Evolutionary conservation across 768 basidiomycete genomes (phyloP).

Genomic region (Russula sp.): DNA sequence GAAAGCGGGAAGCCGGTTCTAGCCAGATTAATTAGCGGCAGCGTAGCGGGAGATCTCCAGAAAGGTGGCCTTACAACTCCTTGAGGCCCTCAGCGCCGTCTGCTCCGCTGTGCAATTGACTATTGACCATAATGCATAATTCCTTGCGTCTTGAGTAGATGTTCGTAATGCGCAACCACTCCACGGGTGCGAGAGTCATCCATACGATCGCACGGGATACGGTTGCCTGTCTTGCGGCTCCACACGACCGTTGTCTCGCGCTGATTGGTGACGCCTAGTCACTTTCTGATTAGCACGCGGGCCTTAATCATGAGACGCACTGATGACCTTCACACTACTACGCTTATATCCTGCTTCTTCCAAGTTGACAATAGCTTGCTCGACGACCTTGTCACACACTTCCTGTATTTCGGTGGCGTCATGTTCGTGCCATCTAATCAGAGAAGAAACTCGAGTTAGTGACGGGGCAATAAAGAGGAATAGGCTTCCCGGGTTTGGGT

Average conservation of each 20-base stretch:
- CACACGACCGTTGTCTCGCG: conserved; percentile 94
- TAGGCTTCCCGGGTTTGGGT: conserved; percentile 67
- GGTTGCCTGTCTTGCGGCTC: conserved; percentile 90
- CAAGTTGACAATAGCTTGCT: conserved; percentile 63
- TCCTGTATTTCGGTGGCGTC: conserved; percentile 79
- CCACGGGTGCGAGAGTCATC: conserved; percentile 90
- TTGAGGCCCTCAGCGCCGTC: conserved; percentile 65
- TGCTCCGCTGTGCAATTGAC: conserved; percentile 65
- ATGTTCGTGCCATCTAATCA: conserved; percentile 88
- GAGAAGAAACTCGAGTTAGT: background rate
- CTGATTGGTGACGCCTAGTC: conserved; percentile 89
- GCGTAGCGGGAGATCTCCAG: background rate
- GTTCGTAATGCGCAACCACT: conserved; percentile 73
- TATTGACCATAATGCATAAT: conserved; percentile 67
- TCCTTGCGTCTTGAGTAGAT: conserved; percentile 67
- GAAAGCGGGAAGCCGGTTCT: conserved; percentile 94
- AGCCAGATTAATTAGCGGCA: conserved; percentile 18
- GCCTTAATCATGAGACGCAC: conserved; percentile 44
- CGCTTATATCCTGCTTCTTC: conserved; percentile 73
- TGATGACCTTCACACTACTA: conserved; percentile 87
- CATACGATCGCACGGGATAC: conserved; percentile 86
- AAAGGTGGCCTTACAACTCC: conserved; percentile 52
- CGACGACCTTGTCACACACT: conserved; percentile 72
- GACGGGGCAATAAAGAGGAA: background rate
- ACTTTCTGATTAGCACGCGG: background rate